Percentiles rank a stretch among this genome's conserved stretches.
These are phyloP conservation scores for Phallus indusiatus DNA, from an alignment of 768 basidiomycete genomes.

Conservation along the genomic window DNA sequence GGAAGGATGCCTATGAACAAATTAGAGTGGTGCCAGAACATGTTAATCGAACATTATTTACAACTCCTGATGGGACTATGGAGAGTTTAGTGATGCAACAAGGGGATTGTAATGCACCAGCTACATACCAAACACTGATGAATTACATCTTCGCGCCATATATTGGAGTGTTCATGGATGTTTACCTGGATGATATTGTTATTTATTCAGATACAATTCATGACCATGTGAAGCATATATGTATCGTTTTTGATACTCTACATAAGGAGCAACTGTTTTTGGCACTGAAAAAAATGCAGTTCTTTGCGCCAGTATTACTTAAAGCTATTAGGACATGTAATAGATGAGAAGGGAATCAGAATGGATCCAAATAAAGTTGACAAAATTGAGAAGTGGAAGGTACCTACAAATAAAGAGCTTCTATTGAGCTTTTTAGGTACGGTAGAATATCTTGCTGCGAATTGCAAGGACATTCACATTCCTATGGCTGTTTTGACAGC, in stretches of 20 bases:
- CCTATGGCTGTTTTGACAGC: conserved; percentile 9
- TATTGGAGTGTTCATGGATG: conserved; percentile 25
- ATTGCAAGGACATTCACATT: conserved; percentile 12
- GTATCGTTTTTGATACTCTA: conserved; percentile 25
- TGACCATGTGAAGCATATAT: conserved; percentile 23
- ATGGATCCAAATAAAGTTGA: conserved; percentile 20
- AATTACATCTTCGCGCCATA: conserved; percentile 27
- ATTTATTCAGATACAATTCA: conserved; percentile 23
- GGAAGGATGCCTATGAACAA: conserved; percentile 25
- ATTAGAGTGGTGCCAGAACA: conserved; percentile 19
- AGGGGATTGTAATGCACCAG: conserved; percentile 24
- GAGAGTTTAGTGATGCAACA: conserved; percentile 30
- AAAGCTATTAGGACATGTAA: conserved; percentile 11
- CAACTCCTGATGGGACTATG: conserved; percentile 37
- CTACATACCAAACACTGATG: conserved; percentile 36
- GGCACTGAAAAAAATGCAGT: conserved; percentile 24
- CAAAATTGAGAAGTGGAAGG: conserved; percentile 16
- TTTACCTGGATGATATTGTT: conserved; percentile 27
- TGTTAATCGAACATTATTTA: conserved; percentile 19
- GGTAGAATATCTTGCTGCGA: conserved; percentile 14
- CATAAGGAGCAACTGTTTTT: conserved; percentile 27
- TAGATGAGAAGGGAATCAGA: conserved; percentile 15
- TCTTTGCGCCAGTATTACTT: conserved; percentile 17
- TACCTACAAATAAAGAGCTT: conserved; percentile 9
- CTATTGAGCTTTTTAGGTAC: conserved; percentile 15